A percentile compares a stretch with the other conserved stretches of the same genome.
Evolutionary conservation across 179 eudicot species (phyloP).

Genomic region (Beta macrorhiza): DNA sequence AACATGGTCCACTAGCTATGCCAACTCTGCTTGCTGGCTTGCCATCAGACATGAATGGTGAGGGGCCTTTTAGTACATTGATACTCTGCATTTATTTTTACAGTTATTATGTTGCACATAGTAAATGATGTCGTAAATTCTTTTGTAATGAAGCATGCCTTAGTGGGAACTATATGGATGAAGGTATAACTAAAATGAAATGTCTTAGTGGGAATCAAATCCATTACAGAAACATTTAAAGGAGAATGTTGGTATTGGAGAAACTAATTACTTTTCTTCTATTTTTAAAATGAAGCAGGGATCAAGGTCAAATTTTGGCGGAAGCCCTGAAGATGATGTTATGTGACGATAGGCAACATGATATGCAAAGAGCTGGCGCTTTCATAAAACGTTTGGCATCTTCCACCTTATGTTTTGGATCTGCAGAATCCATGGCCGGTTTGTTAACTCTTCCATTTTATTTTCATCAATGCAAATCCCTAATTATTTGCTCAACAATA

Average conservation of each 20-base stretch:
- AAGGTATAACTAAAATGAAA: too few species aligned
- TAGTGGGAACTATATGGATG: too few species aligned
- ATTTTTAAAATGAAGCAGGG: constrained; percentile 43
- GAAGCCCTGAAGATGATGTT: constrained; percentile 93
- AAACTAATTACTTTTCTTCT: background rate
- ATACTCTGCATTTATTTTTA: too few species aligned
- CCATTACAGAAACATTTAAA: background rate
- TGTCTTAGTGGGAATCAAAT: too few species aligned
- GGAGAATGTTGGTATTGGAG: background rate
- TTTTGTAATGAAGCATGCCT: too few species aligned
- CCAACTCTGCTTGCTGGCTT: too few species aligned
- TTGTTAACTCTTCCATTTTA: constrained; percentile 8
- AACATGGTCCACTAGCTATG: too few species aligned
- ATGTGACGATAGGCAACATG: constrained; percentile 96
- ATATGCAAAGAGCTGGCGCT: constrained; percentile 97
- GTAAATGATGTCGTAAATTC: too few species aligned
- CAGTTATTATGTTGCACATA: too few species aligned
- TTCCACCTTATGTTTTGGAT: constrained; percentile 69
- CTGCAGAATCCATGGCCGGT: constrained; percentile 97
- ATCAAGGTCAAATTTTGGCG: constrained; percentile 76
- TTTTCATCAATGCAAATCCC: background rate
- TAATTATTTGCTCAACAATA: background rate
- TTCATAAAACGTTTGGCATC: constrained; percentile 88
- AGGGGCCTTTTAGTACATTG: too few species aligned
- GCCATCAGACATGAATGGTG: too few species aligned